A percentile compares a stretch with the other conserved stretches of the same genome.
These are phyloP conservation scores for Bipolaris oryzae DNA, from an alignment of 2,329 filamentous ascomycete genomes.

Conservation along the genomic window DNA sequence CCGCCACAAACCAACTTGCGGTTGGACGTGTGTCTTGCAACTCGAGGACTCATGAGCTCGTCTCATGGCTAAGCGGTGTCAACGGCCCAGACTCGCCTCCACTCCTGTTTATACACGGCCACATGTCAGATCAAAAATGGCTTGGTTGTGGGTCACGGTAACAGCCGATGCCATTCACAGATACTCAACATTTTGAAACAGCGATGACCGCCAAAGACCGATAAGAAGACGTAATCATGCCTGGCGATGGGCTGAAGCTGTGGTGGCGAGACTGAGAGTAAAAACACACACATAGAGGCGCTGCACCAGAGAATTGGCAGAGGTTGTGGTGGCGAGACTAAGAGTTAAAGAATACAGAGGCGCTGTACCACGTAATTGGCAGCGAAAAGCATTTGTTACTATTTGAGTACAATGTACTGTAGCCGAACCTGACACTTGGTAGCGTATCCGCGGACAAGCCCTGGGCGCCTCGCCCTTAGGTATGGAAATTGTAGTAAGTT, in stretches of 20 bases:
- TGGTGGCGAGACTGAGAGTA: not conserved
- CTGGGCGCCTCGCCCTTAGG: not conserved
- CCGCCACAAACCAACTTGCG: slow-evolving; percentile 16
- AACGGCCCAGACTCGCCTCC: not conserved
- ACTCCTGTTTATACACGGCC: not conserved
- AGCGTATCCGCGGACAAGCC: not conserved
- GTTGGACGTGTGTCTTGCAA: slow-evolving; percentile 17
- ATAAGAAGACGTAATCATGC: not conserved
- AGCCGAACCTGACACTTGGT: not conserved
- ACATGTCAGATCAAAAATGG: not conserved
- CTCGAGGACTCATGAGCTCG: not conserved
- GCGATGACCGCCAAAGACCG: not conserved
- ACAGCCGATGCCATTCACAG: not conserved
- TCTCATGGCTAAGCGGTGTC: not conserved
- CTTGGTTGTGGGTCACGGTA: not conserved
- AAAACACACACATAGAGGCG: not conserved
- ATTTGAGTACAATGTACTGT: not conserved
- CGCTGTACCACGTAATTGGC: not conserved
- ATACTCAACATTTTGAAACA: not conserved
- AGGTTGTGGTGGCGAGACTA: not conserved
- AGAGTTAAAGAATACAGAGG: not conserved
- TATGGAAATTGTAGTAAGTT: not conserved
- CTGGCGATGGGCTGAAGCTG: not conserved
- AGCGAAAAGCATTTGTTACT: not conserved
- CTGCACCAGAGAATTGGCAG: not conserved